Conservation (phyloP, 345 rosid species). For the Cardamine chenopodiifolia region DNA sequence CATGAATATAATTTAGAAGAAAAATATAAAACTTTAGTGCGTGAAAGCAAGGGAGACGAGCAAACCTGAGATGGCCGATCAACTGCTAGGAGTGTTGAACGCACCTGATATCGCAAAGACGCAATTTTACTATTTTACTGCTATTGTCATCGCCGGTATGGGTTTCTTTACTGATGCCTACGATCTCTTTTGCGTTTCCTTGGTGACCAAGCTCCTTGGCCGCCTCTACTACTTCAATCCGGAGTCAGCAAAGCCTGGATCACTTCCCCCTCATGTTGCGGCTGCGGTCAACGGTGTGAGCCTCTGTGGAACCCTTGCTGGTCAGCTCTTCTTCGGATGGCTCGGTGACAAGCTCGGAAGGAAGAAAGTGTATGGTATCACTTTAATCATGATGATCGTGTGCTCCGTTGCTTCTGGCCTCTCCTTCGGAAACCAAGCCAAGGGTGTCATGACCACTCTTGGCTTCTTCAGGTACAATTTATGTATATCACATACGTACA, state of each 20-base stretch:
- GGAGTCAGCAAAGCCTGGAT: constrained; percentile 38
- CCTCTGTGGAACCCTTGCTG: constrained; percentile 39
- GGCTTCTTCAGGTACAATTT: constrained; percentile 46
- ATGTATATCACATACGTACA: neutral
- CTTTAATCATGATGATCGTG: constrained; percentile 46
- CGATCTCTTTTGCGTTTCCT: constrained; percentile 52
- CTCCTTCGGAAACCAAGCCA: constrained; percentile 33
- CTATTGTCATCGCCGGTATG: constrained; percentile 53
- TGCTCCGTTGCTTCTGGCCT: constrained; percentile 46
- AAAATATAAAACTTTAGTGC: too few relatives aligned
- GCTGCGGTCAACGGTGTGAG: constrained; percentile 52
- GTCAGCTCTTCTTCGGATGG: constrained; percentile 51
- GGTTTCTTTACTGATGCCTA: constrained; percentile 55
- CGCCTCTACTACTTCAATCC: constrained; percentile 48
- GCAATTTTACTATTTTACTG: constrained; percentile 53
- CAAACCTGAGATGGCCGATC: constrained; percentile 31
- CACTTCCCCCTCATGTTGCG: constrained; percentile 44
- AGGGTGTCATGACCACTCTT: constrained; percentile 47
- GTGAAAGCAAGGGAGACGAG: too few relatives aligned
- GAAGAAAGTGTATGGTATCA: constrained; percentile 46
- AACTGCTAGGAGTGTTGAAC: constrained; percentile 45
- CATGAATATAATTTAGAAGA: too few relatives aligned
- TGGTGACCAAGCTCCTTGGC: constrained; percentile 51
- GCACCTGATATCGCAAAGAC: constrained; percentile 53
- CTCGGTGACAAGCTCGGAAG: constrained; percentile 52